phyloP scores from a whole-genome alignment of 345 rosid genomes.

The Melastoma malabathricum region DNA sequence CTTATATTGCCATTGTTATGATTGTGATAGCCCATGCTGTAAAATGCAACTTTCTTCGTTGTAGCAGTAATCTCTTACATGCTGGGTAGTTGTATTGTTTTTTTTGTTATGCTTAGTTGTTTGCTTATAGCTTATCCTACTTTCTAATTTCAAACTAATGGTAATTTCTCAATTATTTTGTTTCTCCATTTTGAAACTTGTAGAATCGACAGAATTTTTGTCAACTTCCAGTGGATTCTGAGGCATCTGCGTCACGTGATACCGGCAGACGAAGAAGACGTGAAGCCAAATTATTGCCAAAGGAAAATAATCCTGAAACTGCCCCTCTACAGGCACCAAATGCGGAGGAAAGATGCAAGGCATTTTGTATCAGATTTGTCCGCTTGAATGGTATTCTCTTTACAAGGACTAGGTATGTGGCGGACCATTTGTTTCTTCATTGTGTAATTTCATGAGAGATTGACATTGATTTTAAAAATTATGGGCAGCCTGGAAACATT shows the following conservation, averaged over 20 bases:
- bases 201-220: constrained; percentile 38
- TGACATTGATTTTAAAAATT: not conserved
- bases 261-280: constrained; percentile 56
- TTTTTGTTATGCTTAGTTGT: too few relatives aligned
- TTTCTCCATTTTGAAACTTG: not conserved
- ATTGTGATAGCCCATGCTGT: too few relatives aligned
- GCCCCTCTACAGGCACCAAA: constrained; percentile 32
- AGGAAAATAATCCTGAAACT: constrained; percentile 34
- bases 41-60: too few relatives aligned
- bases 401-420: constrained; percentile 73
- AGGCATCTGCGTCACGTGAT: constrained; percentile 16
- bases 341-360: constrained; percentile 35
- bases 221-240: constrained; percentile 37
- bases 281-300: constrained; percentile 30
- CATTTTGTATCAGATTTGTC: constrained; percentile 68
- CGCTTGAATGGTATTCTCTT: constrained; percentile 88
- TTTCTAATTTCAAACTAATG: not conserved
- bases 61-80: too few relatives aligned
- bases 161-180: not conserved
- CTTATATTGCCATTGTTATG: too few relatives aligned
- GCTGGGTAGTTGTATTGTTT: too few relatives aligned
- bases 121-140: too few relatives aligned
- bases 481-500: constrained; percentile 79
- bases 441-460: too few relatives aligned
- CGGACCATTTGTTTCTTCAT: not conserved